phyloP scores from a whole-genome alignment of 148 eudicot genomes.

The Cornus kousa region DNA sequence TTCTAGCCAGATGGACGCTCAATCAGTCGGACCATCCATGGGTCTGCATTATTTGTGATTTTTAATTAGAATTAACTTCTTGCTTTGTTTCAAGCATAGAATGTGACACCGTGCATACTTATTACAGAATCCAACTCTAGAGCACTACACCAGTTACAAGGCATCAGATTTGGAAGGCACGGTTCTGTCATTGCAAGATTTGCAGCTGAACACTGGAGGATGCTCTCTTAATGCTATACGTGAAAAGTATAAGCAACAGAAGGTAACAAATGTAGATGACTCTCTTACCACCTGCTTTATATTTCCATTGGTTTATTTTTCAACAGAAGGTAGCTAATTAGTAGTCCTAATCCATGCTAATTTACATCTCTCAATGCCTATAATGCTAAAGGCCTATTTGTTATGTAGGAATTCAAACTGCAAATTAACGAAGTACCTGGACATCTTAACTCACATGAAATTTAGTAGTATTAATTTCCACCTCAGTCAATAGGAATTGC shows the following conservation, averaged over 20 bases:
- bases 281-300: neutral
- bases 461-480: too few relatives aligned
- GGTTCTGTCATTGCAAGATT: conserved; percentile 60
- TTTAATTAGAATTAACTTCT: conserved; percentile 1
- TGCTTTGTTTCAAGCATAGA: neutral
- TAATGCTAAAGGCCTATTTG: neutral
- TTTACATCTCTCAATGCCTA: neutral
- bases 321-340: neutral
- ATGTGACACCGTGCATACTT: conserved; percentile 8
- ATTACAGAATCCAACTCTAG: conserved; percentile 74
- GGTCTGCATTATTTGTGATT: conserved; percentile 40
- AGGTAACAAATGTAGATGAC: conserved; percentile 38
- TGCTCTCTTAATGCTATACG: conserved; percentile 61
- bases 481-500: too few relatives aligned
- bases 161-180: conserved; percentile 48
- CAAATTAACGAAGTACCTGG: too few relatives aligned
- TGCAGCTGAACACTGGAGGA: conserved; percentile 50
- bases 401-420: neutral
- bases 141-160: conserved; percentile 70
- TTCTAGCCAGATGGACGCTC: conserved; percentile 87
- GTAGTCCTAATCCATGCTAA: neutral
- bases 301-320: neutral
- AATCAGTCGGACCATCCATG: conserved; percentile 77
- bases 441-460: too few relatives aligned
- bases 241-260: conserved; percentile 67